Base-by-base conservation (phyloP, 768 basidiomycete species). In the Pholiota microspora region DNA sequence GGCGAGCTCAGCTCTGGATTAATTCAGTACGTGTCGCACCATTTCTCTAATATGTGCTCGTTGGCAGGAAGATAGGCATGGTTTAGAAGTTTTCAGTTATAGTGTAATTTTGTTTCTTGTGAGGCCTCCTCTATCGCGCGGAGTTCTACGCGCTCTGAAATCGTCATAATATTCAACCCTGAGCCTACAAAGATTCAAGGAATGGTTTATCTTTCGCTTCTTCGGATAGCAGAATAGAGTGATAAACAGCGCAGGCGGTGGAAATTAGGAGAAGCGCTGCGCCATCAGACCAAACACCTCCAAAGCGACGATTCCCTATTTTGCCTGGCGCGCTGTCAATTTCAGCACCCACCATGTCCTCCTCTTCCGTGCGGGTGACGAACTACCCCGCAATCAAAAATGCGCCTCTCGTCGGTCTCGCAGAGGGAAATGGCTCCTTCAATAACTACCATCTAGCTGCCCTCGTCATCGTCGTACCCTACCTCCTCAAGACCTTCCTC, bases 361-460 rank as follows among this genome's bases (percentile, higher is more conserved):
- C 73, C 56, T 64, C 71, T 58, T 72, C 80, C 4, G 82, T 86
- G 52, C 76, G 78, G 59, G 74, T 77, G 56, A 92, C 92, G n/a
- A 77, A 73, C 64, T 83, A 78, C 31, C 85, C 87, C 24, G 82
- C 89, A 54, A 92, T 94, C 31, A 88, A 90, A 69, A 94, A 94
- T 62, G 88, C 92, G 5, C 92, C 92, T 13, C 73, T 91, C 58
- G 74, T 86, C 40, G 89, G 89, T 55, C 84, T 93, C 49, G 89
- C 82, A 1, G 92, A 94, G 72, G 94, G 93, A 45, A 94, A 88
- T 66, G 89, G 87, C 61, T 77, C 81, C 54, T 96, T 95, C 77
- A 85, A 77, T 69, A 96, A 96, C 65, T 55, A 71, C 56, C 89
- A 93, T 52, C 85, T 98, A 57, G 90, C 85, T 8, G 81, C 75